Conservation (phyloP, 2,329 filamentous ascomycete genomes). For the Coniochaeta pulveracea region DNA sequence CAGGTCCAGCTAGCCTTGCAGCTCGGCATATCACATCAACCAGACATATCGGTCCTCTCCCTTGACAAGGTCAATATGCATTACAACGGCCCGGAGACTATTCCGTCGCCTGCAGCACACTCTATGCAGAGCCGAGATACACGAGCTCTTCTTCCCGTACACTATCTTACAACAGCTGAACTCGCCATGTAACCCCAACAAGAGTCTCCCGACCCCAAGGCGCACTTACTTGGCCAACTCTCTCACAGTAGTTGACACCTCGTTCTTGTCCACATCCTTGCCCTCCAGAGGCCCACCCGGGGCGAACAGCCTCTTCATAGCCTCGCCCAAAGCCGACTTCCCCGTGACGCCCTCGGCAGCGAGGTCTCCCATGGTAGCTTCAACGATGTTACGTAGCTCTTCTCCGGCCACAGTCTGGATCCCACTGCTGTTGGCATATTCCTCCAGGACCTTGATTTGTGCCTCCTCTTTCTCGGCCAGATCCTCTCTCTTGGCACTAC, state of each 20-base stretch:
- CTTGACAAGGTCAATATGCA: no score
- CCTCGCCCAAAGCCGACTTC: slow-evolving; percentile 43
- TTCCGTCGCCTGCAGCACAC: no score
- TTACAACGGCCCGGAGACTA: no score
- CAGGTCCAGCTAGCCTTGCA: no score
- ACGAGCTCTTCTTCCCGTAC: not conserved
- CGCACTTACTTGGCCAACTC: slow-evolving; percentile 3
- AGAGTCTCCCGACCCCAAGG: not conserved
- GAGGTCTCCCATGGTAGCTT: slow-evolving; percentile 36
- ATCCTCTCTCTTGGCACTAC: slow-evolving; percentile 51
- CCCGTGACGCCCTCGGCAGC: slow-evolving; percentile 29
- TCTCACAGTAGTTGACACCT: slow-evolving; percentile 51
- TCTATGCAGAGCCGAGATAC: no score
- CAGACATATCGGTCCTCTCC: no score
- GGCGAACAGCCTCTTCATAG: slow-evolving; percentile 49
- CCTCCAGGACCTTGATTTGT: slow-evolving; percentile 53
- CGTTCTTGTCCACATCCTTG: slow-evolving; percentile 51
- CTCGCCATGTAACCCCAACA: not conserved
- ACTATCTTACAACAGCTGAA: not conserved
- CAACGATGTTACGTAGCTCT: slow-evolving; percentile 44
- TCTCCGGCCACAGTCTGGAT: slow-evolving; percentile 47
- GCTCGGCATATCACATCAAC: no score
- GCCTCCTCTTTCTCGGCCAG: slow-evolving; percentile 58
- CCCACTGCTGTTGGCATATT: slow-evolving; percentile 48
- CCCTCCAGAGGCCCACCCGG: slow-evolving; percentile 44